Evolutionary conservation across 2,329 filamentous ascomycete genomes (phyloP).

Genomic region (Beauveria brongniartii): DNA sequence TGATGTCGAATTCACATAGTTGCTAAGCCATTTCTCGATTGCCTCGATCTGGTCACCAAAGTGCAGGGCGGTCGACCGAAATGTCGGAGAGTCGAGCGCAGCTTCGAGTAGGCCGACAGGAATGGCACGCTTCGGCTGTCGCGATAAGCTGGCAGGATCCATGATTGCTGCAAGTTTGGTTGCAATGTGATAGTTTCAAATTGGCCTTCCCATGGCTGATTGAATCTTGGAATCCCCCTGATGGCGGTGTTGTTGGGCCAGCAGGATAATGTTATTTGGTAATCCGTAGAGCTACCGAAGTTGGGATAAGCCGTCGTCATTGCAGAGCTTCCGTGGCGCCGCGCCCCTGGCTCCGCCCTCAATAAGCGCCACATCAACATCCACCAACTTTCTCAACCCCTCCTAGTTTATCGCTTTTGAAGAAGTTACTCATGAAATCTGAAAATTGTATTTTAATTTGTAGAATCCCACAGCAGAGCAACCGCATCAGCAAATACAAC

Average conservation of each 20-base stretch:
- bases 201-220: neutral
- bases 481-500: neutral
- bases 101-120: slow-evolving; percentile 91
- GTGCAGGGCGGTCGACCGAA: slow-evolving; percentile 77
- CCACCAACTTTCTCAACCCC: neutral
- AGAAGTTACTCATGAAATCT: no score
- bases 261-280: slow-evolving; percentile 1
- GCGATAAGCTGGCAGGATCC: slow-evolving; percentile 15
- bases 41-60: slow-evolving; percentile 87
- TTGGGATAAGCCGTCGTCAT: neutral
- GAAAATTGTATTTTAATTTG: no score
- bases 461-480: no score
- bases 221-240: neutral
- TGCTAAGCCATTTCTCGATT: slow-evolving; percentile 84
- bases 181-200: neutral
- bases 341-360: neutral
- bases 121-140: slow-evolving; percentile 32
- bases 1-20: slow-evolving; percentile 44
- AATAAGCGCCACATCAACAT: neutral
- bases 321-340: neutral
- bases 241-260: neutral
- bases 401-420: neutral
- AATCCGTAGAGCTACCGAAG: neutral
- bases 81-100: slow-evolving; percentile 90
- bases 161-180: slow-evolving; percentile 17